A percentile compares a stretch with the other conserved stretches of the same genome.
Conservation (phyloP, 192 early-diverging fungal genomes). For the Globomyces pollinis-pini region DNA sequence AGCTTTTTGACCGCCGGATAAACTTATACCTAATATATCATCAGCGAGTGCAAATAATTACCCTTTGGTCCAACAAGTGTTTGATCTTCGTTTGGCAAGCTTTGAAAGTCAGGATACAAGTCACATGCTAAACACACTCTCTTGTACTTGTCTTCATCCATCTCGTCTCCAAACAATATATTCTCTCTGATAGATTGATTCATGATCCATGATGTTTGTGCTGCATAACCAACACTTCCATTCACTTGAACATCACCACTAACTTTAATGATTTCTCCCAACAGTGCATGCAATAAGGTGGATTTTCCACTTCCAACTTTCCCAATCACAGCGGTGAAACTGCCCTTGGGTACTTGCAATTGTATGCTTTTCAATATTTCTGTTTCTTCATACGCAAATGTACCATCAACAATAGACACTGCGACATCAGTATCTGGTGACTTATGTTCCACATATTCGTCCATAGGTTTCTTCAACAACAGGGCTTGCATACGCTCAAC, state of each 20-base stretch:
- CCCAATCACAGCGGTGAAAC: slow-evolving; percentile 20
- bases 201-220: slow-evolving; percentile 8
- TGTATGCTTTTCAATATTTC: neutral
- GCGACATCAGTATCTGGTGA: neutral
- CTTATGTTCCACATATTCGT: neutral
- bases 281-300: slow-evolving; percentile 15
- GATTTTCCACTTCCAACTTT: slow-evolving; percentile 29
- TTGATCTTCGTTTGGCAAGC: slow-evolving; percentile 60
- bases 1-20: slow-evolving; percentile 24
- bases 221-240: neutral
- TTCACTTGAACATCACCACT: neutral
- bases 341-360: too few relatives aligned
- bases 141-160: slow-evolving; percentile 56
- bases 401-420: neutral
- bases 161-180: slow-evolving; percentile 66
- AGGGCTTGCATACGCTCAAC: neutral
- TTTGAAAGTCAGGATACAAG: slow-evolving; percentile 64
- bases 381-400: neutral
- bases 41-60: slow-evolving; percentile 12
- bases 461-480: neutral
- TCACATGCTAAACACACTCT: slow-evolving; percentile 68
- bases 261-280: slow-evolving; percentile 6
- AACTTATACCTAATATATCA: neutral
- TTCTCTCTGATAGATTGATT: slow-evolving; percentile 34
- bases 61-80: slow-evolving; percentile 60